phyloP scores from a whole-genome alignment of 2,329 filamentous ascomycete species.

The Coniochaeta sp. region DNA sequence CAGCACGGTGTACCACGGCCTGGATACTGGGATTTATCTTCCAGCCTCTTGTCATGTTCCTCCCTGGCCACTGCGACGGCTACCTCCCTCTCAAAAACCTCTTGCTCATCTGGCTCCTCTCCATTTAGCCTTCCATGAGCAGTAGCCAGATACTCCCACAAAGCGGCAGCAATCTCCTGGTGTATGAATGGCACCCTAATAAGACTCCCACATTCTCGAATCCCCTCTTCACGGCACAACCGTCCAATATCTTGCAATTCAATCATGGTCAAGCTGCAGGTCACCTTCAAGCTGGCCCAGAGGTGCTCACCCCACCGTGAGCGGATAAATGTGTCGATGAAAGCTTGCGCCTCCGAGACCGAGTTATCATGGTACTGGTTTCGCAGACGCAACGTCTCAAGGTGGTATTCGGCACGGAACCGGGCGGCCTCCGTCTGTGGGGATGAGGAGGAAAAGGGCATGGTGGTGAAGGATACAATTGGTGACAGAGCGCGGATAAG shows the following conservation, averaged over 20 bases:
- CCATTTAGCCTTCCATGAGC: not conserved
- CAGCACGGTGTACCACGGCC: not conserved
- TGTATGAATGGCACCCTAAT: slow-evolving; percentile 15
- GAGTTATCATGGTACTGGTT: not conserved
- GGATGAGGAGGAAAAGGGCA: not conserved
- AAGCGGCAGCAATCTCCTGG: slow-evolving; percentile 13
- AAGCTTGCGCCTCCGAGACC: slow-evolving; percentile 10
- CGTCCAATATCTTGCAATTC: slow-evolving; percentile 13
- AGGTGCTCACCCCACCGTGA: slow-evolving; percentile 9
- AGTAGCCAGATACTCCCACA: slow-evolving; percentile 12
- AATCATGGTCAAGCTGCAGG: slow-evolving; percentile 11
- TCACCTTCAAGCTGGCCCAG: slow-evolving; percentile 8
- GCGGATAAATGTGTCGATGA: slow-evolving; percentile 10
- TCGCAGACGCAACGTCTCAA: not conserved
- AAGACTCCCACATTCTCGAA: slow-evolving; percentile 10
- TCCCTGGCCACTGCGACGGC: not conserved
- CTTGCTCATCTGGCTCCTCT: not conserved
- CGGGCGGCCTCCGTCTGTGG: not conserved
- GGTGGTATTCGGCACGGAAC: not conserved
- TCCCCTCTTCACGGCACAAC: slow-evolving; percentile 9
- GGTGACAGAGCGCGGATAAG: not conserved
- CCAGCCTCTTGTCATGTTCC: not conserved
- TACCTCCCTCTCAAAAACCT: not conserved
- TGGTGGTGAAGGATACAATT: not conserved
- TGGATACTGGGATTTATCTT: not conserved